These are phyloP conservation scores for Leishmania tropica DNA, from an alignment of 208 protist species.

Conservation along the genomic window DNA sequence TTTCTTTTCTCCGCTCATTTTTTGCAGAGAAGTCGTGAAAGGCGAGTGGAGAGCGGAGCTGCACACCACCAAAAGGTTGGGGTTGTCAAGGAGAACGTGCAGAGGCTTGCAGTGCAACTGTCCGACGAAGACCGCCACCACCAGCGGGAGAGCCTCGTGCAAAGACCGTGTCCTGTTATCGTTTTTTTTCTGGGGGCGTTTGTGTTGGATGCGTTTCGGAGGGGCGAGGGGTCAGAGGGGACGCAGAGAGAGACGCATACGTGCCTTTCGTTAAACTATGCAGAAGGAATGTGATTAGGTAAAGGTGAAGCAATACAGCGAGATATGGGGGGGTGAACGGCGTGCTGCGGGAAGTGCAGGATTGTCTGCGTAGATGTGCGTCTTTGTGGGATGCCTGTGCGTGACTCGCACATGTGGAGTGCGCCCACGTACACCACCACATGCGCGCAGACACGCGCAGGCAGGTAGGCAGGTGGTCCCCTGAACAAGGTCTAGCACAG, in stretches of 20 bases:
- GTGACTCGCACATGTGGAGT: not conserved
- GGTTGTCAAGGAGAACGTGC: not conserved
- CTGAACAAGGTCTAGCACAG: not conserved
- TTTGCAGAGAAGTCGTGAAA: not conserved
- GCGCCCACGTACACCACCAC: not conserved
- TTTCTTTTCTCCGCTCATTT: not conserved
- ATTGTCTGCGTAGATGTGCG: not conserved
- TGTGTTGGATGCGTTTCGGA: too few relatives aligned
- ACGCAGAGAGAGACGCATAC: not conserved
- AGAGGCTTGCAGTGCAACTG: not conserved
- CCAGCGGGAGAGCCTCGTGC: not conserved
- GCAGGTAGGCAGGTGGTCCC: not conserved
- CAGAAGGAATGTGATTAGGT: not conserved
- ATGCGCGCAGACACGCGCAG: slow-evolving; percentile 2
- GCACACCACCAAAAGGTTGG: not conserved
- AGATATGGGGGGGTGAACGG: not conserved
- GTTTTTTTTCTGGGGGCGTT: not conserved
- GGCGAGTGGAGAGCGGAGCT: not conserved
- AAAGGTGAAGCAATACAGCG: not conserved
- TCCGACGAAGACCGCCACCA: not conserved
- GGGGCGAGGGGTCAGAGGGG: not conserved
- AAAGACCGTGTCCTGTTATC: not conserved
- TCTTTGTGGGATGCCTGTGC: not conserved
- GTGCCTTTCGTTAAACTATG: not conserved
- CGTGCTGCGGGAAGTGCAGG: too few relatives aligned